A percentile compares a stretch with the other conserved stretches of the same genome.
phyloP scores from a whole-genome alignment of 805 yeast species.

The Scheffersomyces lignosus region DNA sequence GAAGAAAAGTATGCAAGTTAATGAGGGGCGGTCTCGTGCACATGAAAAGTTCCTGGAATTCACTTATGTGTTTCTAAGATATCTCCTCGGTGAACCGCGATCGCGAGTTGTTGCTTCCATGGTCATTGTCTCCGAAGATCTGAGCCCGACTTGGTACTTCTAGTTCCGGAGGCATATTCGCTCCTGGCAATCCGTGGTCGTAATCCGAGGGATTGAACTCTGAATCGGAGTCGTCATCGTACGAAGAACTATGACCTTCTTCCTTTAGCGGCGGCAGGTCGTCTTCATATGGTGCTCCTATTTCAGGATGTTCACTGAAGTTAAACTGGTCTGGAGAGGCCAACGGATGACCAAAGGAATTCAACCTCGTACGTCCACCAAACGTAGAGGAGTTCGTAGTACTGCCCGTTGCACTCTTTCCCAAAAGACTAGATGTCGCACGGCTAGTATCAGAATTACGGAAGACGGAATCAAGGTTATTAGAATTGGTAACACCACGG shows the following conservation, averaged over 20 bases:
- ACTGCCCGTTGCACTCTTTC: conserved; percentile 6
- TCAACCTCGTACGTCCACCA: conserved; percentile 24
- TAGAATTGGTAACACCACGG: conserved; percentile 44
- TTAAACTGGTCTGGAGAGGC: conserved; percentile 21
- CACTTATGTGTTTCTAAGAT: no score
- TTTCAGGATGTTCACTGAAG: conserved; percentile 16
- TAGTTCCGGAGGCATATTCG: conserved; percentile 3
- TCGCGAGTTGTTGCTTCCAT: conserved; percentile 21
- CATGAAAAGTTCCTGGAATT: no score
- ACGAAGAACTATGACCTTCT: conserved; percentile 1
- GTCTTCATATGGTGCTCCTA: conserved; percentile 1
- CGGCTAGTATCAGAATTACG: conserved; percentile 7
- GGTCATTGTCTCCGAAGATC: conserved; percentile 10
- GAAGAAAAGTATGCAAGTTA: no score
- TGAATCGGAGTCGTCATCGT: conserved; percentile 8
- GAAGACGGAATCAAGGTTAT: conserved; percentile 43
- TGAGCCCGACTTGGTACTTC: conserved; percentile 4
- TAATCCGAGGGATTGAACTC: conserved; percentile 20
- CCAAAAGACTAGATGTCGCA: not conserved
- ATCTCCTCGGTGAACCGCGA: conserved; percentile 24
- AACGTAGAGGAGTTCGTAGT: conserved; percentile 11
- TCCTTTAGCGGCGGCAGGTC: conserved; percentile 1
- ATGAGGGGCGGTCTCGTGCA: no score
- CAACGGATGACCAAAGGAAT: conserved; percentile 25
- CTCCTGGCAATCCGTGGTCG: conserved; percentile 13